Evolutionary conservation across 2,329 filamentous ascomycete species (phyloP).

Genomic region (Paraphoma chrysanthemicola): DNA sequence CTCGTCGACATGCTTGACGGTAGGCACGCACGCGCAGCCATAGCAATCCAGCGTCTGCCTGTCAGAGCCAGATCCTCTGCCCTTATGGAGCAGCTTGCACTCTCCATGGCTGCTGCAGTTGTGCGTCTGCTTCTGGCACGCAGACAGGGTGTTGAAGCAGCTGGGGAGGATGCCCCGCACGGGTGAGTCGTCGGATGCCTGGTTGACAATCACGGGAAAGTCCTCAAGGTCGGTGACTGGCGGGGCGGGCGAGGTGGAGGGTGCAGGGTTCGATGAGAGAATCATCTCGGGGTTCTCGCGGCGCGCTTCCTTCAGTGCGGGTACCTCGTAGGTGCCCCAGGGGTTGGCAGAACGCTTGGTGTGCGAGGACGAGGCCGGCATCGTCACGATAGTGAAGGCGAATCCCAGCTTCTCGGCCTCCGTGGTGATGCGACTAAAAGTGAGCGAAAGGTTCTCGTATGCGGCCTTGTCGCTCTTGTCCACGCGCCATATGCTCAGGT

Average conservation of each 20-base stretch:
- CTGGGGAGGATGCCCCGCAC: slow-evolving; percentile 66
- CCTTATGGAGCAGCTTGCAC: slow-evolving; percentile 72
- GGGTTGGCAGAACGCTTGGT: slow-evolving; percentile 42
- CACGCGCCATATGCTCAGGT: slow-evolving; percentile 35
- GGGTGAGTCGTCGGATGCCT: slow-evolving; percentile 37
- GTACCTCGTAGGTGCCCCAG: slow-evolving; percentile 46
- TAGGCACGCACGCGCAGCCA: slow-evolving; percentile 75
- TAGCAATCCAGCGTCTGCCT: slow-evolving; percentile 67
- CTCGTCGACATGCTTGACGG: slow-evolving; percentile 57
- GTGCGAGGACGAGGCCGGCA: slow-evolving; percentile 37
- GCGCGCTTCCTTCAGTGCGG: slow-evolving; percentile 29
- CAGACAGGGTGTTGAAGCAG: slow-evolving; percentile 75
- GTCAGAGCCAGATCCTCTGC: slow-evolving; percentile 46
- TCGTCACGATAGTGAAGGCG: slow-evolving; percentile 47
- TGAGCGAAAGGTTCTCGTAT: slow-evolving; percentile 18
- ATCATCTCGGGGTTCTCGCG: slow-evolving; percentile 41
- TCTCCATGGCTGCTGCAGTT: slow-evolving; percentile 83
- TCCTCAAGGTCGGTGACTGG: slow-evolving; percentile 35
- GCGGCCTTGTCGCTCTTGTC: slow-evolving; percentile 27
- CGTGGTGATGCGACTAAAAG: slow-evolving; percentile 12
- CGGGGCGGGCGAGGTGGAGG: slow-evolving; percentile 28
- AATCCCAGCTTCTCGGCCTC: slow-evolving; percentile 24
- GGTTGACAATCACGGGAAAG: slow-evolving; percentile 32
- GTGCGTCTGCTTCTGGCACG: slow-evolving; percentile 73
- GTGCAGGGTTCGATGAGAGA: slow-evolving; percentile 34